Evolutionary conservation across 345 rosid species (phyloP).

Genomic region (Rubroshorea leprosula): DNA sequence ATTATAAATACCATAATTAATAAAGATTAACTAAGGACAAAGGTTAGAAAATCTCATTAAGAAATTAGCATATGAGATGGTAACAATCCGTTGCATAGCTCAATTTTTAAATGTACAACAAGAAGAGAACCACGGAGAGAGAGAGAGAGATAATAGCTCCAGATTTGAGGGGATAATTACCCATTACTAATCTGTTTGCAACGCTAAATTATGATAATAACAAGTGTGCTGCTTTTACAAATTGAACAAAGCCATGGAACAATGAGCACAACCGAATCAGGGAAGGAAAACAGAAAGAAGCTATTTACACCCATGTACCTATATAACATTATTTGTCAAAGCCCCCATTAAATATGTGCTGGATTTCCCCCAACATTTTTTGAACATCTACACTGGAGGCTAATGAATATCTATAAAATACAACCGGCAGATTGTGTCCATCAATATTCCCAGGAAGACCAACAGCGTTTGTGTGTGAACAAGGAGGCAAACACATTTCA

Average conservation of each 20-base stretch:
- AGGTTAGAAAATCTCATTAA: too few species aligned
- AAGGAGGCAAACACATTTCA: background rate
- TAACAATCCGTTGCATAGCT: too few species aligned
- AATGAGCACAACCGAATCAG: slow-evolving; percentile 32
- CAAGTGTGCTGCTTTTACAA: slow-evolving; percentile 34
- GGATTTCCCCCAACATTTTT: slow-evolving; percentile 19
- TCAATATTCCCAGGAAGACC: slow-evolving; percentile 4
- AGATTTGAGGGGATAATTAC: too few species aligned
- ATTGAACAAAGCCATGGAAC: too few species aligned
- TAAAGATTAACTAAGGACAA: too few species aligned
- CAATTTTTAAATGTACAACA: too few species aligned
- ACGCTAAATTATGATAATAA: slow-evolving; percentile 18
- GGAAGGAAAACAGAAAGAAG: too few species aligned
- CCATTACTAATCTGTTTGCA: slow-evolving; percentile 15
- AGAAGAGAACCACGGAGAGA: too few species aligned
- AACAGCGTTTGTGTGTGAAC: too few species aligned
- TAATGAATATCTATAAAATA: slow-evolving; percentile 39
- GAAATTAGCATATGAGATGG: too few species aligned
- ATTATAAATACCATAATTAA: too few species aligned
- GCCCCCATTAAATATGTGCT: slow-evolving; percentile 36
- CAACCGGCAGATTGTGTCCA: slow-evolving; percentile 17
- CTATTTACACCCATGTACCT: slow-evolving; percentile 61
- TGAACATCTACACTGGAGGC: slow-evolving; percentile 37
- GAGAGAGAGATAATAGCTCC: too few species aligned
- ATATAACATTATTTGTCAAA: slow-evolving; percentile 53